Conservation (phyloP, 2,329 filamentous ascomycete genomes). For the Pseudocercospora cruenta region DNA sequence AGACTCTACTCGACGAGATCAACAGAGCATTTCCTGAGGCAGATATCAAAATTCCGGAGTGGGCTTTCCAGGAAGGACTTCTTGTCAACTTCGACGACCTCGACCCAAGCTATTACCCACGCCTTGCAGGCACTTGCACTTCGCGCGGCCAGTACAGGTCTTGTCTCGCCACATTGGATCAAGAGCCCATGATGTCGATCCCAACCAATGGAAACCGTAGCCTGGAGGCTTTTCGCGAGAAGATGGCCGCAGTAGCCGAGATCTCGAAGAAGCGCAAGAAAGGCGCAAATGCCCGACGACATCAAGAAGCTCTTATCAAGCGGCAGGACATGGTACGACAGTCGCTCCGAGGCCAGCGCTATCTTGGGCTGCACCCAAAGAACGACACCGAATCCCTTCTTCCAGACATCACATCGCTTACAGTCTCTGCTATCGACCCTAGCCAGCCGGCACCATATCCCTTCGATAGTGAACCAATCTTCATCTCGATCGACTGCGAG, state of each 20-base stretch:
- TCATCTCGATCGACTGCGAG: conserved; percentile 83
- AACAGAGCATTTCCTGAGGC: conserved; percentile 60
- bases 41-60: conserved; percentile 61
- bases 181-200: conserved; percentile 28
- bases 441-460: conserved; percentile 50
- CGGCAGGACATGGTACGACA: conserved; percentile 59
- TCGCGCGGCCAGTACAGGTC: conserved; percentile 50
- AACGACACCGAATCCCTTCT: conserved; percentile 23
- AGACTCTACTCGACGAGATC: conserved; percentile 65
- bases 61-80: conserved; percentile 59
- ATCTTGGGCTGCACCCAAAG: conserved; percentile 67
- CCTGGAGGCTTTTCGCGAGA: conserved; percentile 56
- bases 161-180: conserved; percentile 32
- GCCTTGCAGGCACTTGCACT: conserved; percentile 65
- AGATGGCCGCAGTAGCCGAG: conserved; percentile 58
- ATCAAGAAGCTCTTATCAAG: conserved; percentile 51
- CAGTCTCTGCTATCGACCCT: conserved; percentile 47
- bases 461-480: conserved; percentile 63
- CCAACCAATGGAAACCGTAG: conserved; percentile 38
- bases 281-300: conserved; percentile 18
- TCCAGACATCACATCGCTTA: conserved; percentile 24
- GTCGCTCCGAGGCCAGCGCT: conserved; percentile 68
- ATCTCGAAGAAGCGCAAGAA: conserved; percentile 55
- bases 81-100: conserved; percentile 67
- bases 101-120: conserved; percentile 65